Conservation (phyloP, 192 early-diverging fungal genomes). For the Entomortierella lignicola region DNA sequence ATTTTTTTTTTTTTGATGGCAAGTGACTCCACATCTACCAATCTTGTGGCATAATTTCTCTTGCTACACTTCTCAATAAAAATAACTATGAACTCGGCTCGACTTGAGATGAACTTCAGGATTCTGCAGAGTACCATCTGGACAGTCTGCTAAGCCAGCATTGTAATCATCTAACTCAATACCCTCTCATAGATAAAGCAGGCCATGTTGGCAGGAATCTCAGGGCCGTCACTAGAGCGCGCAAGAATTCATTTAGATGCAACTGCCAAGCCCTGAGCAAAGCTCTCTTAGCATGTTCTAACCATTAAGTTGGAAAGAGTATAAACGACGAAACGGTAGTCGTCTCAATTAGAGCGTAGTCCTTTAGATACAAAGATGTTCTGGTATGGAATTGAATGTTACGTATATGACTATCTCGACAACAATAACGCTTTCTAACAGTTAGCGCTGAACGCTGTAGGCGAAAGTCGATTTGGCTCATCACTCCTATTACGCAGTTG, state of each 20-base stretch:
- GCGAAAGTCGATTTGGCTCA: constrained; percentile 32
- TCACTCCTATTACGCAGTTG: background rate
- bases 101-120: constrained; percentile 65
- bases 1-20: no score
- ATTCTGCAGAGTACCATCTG: constrained; percentile 57
- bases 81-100: constrained; percentile 40
- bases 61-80: constrained; percentile 44
- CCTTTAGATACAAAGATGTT: no score
- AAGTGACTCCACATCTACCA: no score
- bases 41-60: constrained; percentile 10
- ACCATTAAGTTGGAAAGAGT: no score
- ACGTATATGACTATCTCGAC: constrained; percentile 60
- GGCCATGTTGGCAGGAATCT: background rate
- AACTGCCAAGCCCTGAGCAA: no score
- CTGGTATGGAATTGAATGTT: no score
- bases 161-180: constrained; percentile 58
- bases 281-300: no score
- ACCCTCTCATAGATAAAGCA: constrained; percentile 18
- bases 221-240: constrained; percentile 21
- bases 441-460: background rate
- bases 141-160: constrained; percentile 63
- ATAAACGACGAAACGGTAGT: no score
- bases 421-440: no score
- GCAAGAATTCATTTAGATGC: no score
- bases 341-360: no score